Base-by-base conservation (phyloP, 345 rosid genomes). In the Pistacia vera region DNA sequence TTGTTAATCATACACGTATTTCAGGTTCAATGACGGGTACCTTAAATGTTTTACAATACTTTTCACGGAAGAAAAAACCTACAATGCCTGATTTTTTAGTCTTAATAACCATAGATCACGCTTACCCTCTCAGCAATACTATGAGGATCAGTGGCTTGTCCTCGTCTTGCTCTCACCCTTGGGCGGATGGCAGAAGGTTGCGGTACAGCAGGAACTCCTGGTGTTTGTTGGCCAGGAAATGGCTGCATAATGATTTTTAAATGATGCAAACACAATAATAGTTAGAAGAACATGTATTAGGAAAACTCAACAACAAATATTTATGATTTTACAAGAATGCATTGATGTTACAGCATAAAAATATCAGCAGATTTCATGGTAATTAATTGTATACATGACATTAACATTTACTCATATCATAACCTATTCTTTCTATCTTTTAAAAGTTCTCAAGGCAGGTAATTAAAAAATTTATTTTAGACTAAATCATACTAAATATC, bases 81-180 rank as follows among this genome's bases (percentile, higher is more conserved):
- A 13, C 41, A 56, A 48, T 11, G 25, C 48, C 62, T 73, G 46
- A 49, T 30, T 67, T 57, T 22, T 20, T 38, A 17, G 63, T 51
- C 60, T 28, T 36, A 48, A 63, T 20, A 57, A 70, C 38, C 12
- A 54, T 25, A 63, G 4, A 49, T 59, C 10, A 12, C 60, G 62
- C 75, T 79, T 85, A 92, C 97, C 85, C 97, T 74, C 77, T 92
- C 97, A 22, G 90, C 90, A 7, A 88, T 88, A 74, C 92, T 88
- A 80, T 88, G 92, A 48, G 92, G 92, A 83, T 88, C 90, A 0
- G 92, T 88, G 54, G 92, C 90, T 65, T 88, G 92, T 60, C 92
- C 92, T 70, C 92, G 80, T 72, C 92, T 86, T 68, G 92, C 92
- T 75, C 92, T 81, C 3, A 87, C 88, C 83, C 92, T 86, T 13